Conservation (phyloP, 73 alveolate species). For the Tetrahymena malaccensis region DNA sequence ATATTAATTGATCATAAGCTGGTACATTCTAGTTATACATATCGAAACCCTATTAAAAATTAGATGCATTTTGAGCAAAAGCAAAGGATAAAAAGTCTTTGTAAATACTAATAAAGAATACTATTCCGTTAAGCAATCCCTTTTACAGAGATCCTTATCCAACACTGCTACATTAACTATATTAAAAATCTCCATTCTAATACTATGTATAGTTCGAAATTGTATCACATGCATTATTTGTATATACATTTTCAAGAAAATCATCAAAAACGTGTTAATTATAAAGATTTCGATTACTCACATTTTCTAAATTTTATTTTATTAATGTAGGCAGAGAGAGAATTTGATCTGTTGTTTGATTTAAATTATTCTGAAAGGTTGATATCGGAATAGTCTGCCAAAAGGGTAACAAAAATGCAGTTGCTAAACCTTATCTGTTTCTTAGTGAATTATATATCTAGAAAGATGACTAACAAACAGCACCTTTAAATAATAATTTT, state of each 20-base stretch:
- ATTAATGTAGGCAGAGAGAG: background rate
- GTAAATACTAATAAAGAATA: background rate
- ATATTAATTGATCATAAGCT: background rate
- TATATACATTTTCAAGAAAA: background rate
- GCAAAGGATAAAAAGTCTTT: background rate
- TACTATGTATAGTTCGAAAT: background rate
- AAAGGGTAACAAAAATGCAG: background rate
- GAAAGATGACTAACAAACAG: background rate
- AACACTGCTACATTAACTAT: background rate
- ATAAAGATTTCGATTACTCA: background rate
- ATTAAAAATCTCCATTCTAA: background rate
- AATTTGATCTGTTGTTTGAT: background rate
- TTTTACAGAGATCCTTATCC: background rate
- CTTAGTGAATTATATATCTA: background rate
- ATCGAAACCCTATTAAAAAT: background rate
- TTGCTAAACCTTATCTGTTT: background rate
- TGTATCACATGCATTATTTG: background rate
- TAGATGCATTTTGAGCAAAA: background rate
- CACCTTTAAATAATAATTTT: background rate
- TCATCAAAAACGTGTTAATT: background rate
- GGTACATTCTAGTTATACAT: background rate
- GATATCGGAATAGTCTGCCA: background rate
- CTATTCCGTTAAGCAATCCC: background rate
- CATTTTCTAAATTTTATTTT: background rate
- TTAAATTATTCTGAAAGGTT: background rate